Conservation (phyloP, 306 rosid genomes). For the Trifolium pratense region DNA sequence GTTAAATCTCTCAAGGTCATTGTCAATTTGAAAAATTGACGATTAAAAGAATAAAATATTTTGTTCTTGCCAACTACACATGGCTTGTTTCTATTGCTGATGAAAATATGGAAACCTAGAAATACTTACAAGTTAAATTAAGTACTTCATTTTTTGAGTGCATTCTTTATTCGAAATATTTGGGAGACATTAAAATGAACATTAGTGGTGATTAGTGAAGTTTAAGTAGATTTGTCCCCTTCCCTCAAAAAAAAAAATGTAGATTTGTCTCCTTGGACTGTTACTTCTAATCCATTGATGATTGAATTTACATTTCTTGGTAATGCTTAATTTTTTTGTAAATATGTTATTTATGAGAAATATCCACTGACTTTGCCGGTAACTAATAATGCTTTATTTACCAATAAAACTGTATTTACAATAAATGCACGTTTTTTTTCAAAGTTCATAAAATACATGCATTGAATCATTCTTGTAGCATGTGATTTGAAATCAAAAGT, state of each 20-base stretch:
- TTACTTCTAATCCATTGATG: conserved; percentile 7
- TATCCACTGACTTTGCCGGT: too few relatives aligned
- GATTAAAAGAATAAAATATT: too few relatives aligned
- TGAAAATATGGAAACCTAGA: too few relatives aligned
- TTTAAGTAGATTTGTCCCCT: conserved; percentile 14
- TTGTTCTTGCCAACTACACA: too few relatives aligned
- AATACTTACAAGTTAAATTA: too few relatives aligned
- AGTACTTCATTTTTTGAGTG: not conserved
- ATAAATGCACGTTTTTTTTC: not conserved
- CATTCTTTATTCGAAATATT: conserved; percentile 12
- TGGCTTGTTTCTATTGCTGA: too few relatives aligned
- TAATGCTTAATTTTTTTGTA: not conserved
- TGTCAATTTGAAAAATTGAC: too few relatives aligned
- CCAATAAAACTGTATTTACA: not conserved
- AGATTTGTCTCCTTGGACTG: conserved; percentile 28
- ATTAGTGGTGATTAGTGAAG: not conserved
- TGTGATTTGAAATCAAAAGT: conserved; percentile 23
- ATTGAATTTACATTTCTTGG: conserved; percentile 12
- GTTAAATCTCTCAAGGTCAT: conserved; percentile 13
- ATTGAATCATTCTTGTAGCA: conserved; percentile 4
- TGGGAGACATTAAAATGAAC: conserved; percentile 3
- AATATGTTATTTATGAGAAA: too few relatives aligned
- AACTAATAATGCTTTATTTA: not conserved
- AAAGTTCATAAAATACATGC: not conserved
- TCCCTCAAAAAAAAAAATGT: too few relatives aligned